phyloP scores from a whole-genome alignment of 352 stramenopile genomes.

The Globisporangium paddicum region DNA sequence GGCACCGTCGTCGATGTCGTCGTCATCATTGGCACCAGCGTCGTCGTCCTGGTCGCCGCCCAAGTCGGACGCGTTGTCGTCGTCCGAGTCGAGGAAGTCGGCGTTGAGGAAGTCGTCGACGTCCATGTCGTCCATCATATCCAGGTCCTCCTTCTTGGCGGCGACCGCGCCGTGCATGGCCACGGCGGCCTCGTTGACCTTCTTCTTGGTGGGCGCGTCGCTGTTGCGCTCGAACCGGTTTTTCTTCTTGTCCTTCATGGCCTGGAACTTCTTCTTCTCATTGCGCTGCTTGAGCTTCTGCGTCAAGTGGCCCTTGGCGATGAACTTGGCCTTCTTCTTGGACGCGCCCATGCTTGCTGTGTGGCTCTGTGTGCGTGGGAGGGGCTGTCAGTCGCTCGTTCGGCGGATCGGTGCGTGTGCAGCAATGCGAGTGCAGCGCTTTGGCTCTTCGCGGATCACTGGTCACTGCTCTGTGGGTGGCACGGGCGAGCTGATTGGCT shows the following conservation, averaged over 20 bases:
- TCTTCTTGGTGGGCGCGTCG: constrained; percentile 48
- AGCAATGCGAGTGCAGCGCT: constrained; percentile 4
- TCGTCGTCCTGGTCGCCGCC: constrained; percentile 18
- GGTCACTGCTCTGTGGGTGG: constrained; percentile 3
- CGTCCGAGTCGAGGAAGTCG: constrained; percentile 77
- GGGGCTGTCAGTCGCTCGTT: not conserved
- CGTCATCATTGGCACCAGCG: constrained; percentile 15
- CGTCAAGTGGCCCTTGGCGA: constrained; percentile 71
- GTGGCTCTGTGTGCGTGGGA: too few relatives aligned
- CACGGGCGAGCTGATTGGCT: too few relatives aligned
- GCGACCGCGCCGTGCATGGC: constrained; percentile 3
- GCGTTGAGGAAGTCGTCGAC: constrained; percentile 84
- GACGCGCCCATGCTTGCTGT: constrained; percentile 38
- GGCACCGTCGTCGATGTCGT: constrained; percentile 37
- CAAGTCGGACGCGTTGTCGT: constrained; percentile 23
- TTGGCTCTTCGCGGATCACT: constrained; percentile 12
- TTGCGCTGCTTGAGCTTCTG: constrained; percentile 87
- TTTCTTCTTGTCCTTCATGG: constrained; percentile 76
- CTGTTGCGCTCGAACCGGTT: constrained; percentile 59
- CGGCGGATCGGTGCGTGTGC: not conserved
- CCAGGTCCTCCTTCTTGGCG: constrained; percentile 49
- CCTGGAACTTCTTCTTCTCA: constrained; percentile 75
- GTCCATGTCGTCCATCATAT: constrained; percentile 88
- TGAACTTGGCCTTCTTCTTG: constrained; percentile 90
- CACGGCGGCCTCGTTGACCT: constrained; percentile 19